Percentiles rank a stretch among this genome's conserved stretches.
Conservation (phyloP, 495 filamentous ascomycete species). For the Astrothelium subdiscretum region DNA sequence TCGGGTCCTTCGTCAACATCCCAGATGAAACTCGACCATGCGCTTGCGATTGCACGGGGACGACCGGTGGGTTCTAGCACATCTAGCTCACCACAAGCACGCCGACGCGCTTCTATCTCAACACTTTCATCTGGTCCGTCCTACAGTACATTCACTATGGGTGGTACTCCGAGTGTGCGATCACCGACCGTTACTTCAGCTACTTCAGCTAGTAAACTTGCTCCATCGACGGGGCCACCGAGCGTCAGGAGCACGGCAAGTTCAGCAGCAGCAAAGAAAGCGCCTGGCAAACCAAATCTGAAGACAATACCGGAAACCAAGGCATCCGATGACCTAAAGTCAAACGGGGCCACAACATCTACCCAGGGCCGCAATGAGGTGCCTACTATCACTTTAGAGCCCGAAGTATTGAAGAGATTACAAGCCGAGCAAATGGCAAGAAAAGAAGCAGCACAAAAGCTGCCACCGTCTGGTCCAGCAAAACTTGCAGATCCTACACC, state of each 20-base stretch:
- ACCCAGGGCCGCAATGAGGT: not conserved
- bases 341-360: not conserved
- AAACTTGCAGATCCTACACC: slow-evolving; percentile 6
- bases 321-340: not conserved
- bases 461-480: not conserved
- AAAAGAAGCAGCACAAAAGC: not conserved
- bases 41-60: not conserved
- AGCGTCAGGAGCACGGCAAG: not conserved
- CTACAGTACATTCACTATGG: not conserved
- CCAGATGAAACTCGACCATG: not conserved
- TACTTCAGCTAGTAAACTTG: not conserved
- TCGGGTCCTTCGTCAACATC: not conserved
- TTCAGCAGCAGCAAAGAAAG: not conserved
- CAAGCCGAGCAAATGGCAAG: not conserved
- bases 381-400: not conserved
- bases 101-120: not conserved
- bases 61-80: not conserved
- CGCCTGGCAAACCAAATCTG: not conserved
- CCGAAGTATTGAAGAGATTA: not conserved
- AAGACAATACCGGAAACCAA: too few relatives aligned
- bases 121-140: not conserved
- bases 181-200: not conserved
- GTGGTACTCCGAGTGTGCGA: not conserved
- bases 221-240: not conserved
- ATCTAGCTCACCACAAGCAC: not conserved